Percentiles rank a stretch among this genome's conserved stretches.
phyloP scores from a whole-genome alignment of 768 basidiomycete species.

The Lactifluus subvellereus region DNA sequence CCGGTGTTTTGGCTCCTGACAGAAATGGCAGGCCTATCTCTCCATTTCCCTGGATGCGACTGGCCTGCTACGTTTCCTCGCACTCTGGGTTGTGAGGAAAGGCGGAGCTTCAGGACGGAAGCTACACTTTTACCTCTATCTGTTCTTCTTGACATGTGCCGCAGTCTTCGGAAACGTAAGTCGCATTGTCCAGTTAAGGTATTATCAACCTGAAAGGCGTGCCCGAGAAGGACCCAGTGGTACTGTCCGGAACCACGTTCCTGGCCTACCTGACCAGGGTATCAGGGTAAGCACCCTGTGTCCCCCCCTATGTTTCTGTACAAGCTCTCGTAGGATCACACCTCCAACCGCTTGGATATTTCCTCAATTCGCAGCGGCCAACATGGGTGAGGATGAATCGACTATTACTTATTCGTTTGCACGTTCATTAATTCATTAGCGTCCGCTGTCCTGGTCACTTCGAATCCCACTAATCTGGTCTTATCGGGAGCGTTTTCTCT shows the following conservation, averaged over 20 bases:
- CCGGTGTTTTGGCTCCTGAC: not conserved
- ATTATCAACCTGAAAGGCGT: not conserved
- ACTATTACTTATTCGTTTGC: not conserved
- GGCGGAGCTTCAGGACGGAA: constrained; percentile 67
- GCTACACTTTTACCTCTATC: constrained; percentile 76
- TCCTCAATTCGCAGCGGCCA: constrained; percentile 72
- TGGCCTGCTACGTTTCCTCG: constrained; percentile 79
- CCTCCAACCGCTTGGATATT: constrained; percentile 64
- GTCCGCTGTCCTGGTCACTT: constrained; percentile 61
- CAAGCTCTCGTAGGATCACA: constrained; percentile 24
- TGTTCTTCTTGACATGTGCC: constrained; percentile 73
- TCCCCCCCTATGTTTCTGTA: not conserved
- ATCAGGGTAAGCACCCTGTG: constrained; percentile 33
- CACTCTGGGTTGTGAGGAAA: constrained; percentile 75
- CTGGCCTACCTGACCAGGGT: constrained; percentile 81
- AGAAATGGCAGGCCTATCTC: constrained; percentile 56
- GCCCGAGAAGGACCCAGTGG: constrained; percentile 63
- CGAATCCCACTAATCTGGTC: constrained; percentile 93
- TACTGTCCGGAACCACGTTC: constrained; percentile 87
- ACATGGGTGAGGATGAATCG: constrained; percentile 53
- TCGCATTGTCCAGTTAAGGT: not conserved
- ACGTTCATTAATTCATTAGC: constrained; percentile 28
- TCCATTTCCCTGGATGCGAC: constrained; percentile 87
- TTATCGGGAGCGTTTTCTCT: constrained; percentile 82
- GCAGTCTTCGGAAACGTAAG: constrained; percentile 72